These are phyloP conservation scores for Eucalyptus curtisii DNA, from an alignment of 345 rosid species.

Conservation along the genomic window DNA sequence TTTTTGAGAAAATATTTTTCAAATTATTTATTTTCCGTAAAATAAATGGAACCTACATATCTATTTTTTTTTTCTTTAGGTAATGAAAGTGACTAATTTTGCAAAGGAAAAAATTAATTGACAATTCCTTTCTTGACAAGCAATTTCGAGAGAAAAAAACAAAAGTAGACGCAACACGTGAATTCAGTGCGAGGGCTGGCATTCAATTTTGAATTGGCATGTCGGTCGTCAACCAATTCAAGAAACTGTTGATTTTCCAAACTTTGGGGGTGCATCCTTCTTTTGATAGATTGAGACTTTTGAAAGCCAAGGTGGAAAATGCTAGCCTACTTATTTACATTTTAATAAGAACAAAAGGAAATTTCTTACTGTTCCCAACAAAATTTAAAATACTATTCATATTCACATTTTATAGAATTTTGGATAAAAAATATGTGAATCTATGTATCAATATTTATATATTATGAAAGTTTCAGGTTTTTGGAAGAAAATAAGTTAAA, in stretches of 20 bases:
- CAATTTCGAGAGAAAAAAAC: not conserved
- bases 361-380: not conserved
- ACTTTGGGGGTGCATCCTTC: not conserved
- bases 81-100: not conserved
- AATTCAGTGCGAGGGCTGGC: not conserved
- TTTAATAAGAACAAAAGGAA: not conserved
- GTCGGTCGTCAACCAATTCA: not conserved
- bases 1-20: too few relatives aligned
- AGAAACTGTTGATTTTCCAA: not conserved
- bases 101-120: not conserved
- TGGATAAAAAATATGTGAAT: not conserved
- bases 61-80: not conserved
- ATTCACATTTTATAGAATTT: too few relatives aligned
- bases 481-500: not conserved
- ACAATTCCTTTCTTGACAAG: not conserved
- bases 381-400: not conserved
- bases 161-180: not conserved
- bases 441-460: not conserved
- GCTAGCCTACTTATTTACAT: not conserved
- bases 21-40: too few relatives aligned
- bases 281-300: not conserved
- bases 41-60: too few relatives aligned
- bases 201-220: not conserved
- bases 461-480: not conserved
- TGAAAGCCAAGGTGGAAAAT: not conserved